Percentiles rank a stretch among this genome's conserved stretches.
These are phyloP conservation scores for Calonectria hawksworthii DNA, from an alignment of 2,329 filamentous ascomycete genomes.

Conservation along the genomic window DNA sequence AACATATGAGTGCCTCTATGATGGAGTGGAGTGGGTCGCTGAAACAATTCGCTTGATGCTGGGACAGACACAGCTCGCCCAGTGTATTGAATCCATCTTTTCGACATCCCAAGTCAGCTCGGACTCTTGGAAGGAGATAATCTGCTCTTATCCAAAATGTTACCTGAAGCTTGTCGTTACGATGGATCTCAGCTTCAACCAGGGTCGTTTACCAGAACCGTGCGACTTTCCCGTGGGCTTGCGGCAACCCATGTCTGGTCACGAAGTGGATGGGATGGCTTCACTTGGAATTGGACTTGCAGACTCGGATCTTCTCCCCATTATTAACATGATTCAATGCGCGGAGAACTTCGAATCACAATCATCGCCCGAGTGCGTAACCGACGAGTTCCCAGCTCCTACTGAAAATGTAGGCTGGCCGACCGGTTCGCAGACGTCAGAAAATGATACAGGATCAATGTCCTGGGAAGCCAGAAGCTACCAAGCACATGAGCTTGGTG, in stretches of 20 bases:
- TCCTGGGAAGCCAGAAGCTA: background rate
- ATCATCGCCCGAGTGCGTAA: background rate
- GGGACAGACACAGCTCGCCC: background rate
- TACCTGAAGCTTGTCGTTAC: background rate
- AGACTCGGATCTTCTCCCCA: background rate
- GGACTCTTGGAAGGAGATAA: background rate
- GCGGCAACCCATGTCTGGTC: background rate
- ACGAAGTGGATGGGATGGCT: background rate
- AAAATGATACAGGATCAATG: background rate
- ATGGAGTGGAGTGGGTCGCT: background rate
- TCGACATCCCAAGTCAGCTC: background rate
- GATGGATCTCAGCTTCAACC: slow-evolving; percentile 5
- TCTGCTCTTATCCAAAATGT: background rate
- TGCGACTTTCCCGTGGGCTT: background rate
- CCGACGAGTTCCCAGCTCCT: background rate
- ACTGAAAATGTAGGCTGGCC: no score
- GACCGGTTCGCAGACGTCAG: background rate
- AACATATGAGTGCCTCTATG: slow-evolving; percentile 1
- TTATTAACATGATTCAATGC: background rate
- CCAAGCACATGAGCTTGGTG: background rate
- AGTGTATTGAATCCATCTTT: background rate
- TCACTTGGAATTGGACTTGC: background rate
- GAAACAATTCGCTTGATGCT: background rate
- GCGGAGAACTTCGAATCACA: background rate
- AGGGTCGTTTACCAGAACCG: background rate